Evolutionary conservation across 1,284 basidiomycete species (phyloP), one percentile per base, ranked within the genome.

Genomic region (Neolentinus lepideus): DNA sequence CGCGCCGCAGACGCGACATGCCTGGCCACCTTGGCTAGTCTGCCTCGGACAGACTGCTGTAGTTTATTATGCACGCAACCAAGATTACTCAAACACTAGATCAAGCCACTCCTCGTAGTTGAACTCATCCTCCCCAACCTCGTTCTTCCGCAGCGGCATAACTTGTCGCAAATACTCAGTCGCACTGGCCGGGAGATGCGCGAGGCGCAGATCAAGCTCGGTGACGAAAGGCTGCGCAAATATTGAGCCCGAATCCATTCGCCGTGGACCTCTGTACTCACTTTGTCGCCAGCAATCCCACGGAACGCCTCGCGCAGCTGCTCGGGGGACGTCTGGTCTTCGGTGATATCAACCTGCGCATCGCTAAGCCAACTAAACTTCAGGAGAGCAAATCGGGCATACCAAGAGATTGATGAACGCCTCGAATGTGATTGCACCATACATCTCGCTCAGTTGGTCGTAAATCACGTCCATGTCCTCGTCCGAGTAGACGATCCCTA

Each of bases 391-490:
- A 58, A 16, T 19, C 54, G 43, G 21, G 59, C 79, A 55, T 67
- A 93, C 94, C 69, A 99, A 71, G 59, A 98, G 87, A 60, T 94
- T 92, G 62, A 98, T 91, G 71, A 98, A 98, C 1, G 94, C 93
- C 67, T 98, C 92, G 67, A 92, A 98, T 0, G 87, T 92, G 35
- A 98, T 85, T 27, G 89, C 88, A 26, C 94, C 94, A 66, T 94
- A 96, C 54, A 89, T 87, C 55, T 82, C 76, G 46, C 87, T 76
- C n/a, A 97, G 78, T 64, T 95, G 88, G 54, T 85, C 81, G 62
- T 91, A 94, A 56, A 98, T 92, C 54, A 81, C 82, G 59, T 90
- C 84, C 71, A 96, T 83, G 64, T 97, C 94, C 53, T 92, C 88
- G 60, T 95, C 92, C 19, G 90, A 89, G 68, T 94, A 98, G 21